These are phyloP conservation scores for Dendrobium catenatum DNA, from an alignment of 106 monocot species.

Conservation along the genomic window DNA sequence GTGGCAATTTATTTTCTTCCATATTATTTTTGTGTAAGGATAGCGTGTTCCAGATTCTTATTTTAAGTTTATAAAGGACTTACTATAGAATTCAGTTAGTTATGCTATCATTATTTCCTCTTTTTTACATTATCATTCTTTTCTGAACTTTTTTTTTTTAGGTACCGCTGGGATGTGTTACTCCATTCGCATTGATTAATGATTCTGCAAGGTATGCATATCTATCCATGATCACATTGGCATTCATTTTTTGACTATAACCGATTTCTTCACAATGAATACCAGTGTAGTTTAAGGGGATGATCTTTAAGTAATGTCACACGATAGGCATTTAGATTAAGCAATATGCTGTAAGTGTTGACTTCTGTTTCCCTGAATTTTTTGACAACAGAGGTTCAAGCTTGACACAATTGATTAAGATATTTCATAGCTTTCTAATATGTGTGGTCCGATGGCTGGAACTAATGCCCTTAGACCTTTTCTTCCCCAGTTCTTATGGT, in stretches of 20 bases:
- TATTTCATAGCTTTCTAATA: neutral
- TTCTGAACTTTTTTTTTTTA: slow-evolving; percentile 7
- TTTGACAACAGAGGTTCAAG: neutral
- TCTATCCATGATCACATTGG: neutral
- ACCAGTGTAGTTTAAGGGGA: neutral
- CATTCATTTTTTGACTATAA: neutral
- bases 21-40: neutral
- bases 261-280: neutral
- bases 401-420: neutral
- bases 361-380: neutral
- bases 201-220: slow-evolving; percentile 69
- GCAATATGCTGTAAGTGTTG: neutral
- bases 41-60: neutral
- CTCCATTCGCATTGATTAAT: slow-evolving; percentile 83
- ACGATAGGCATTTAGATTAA: neutral
- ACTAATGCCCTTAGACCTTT: neutral
- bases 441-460: neutral
- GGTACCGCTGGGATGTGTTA: slow-evolving; percentile 91
- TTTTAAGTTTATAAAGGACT: neutral
- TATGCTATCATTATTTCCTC: neutral
- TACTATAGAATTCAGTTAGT: neutral
- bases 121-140: neutral
- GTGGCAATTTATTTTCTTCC: neutral
- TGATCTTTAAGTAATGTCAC: neutral
- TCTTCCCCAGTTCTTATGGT: neutral